These are phyloP conservation scores for Fagopyrum homotropicum DNA, from an alignment of 148 eudicot genomes.

Conservation along the genomic window DNA sequence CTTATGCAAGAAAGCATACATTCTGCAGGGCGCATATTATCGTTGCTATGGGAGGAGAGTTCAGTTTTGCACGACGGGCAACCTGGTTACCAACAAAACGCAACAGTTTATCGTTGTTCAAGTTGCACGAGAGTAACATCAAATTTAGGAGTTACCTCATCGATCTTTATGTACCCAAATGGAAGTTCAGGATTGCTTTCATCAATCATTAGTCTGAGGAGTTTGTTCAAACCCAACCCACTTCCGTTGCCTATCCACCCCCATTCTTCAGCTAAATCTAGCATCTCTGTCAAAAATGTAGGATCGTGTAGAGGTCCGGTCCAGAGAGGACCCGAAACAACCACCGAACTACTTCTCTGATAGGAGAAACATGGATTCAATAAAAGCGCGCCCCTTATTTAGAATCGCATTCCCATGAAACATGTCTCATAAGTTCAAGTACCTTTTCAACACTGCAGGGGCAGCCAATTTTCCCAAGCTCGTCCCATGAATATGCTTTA, in stretches of 20 bases:
- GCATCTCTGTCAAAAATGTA: slow-evolving; percentile 52
- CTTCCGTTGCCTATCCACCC: slow-evolving; percentile 61
- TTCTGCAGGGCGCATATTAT: slow-evolving; percentile 46
- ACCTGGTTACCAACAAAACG: slow-evolving; percentile 32
- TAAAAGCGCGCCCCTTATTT: neutral
- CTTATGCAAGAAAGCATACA: slow-evolving; percentile 23
- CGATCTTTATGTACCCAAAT: slow-evolving; percentile 65
- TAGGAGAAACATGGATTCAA: slow-evolving; percentile 14
- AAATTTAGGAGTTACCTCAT: slow-evolving; percentile 47
- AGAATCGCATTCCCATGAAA: neutral
- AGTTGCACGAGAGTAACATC: neutral
- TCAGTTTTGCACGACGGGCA: slow-evolving; percentile 76
- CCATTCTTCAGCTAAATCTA: slow-evolving; percentile 67
- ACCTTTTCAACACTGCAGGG: slow-evolving; percentile 49
- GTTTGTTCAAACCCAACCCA: slow-evolving; percentile 58
- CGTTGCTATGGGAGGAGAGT: slow-evolving; percentile 55
- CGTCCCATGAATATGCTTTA: slow-evolving; percentile 50
- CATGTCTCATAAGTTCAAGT: neutral
- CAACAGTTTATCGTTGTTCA: neutral
- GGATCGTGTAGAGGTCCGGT: slow-evolving; percentile 86
- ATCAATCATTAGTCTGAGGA: slow-evolving; percentile 67
- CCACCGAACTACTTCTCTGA: slow-evolving; percentile 48
- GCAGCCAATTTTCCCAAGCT: slow-evolving; percentile 64
- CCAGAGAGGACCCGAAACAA: slow-evolving; percentile 92
- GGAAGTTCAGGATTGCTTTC: slow-evolving; percentile 81